A percentile compares a stretch with the other conserved stretches of the same genome.
These are phyloP conservation scores for Pleurotus salmoneostramineus DNA, from an alignment of 768 basidiomycete genomes.

Conservation along the genomic window DNA sequence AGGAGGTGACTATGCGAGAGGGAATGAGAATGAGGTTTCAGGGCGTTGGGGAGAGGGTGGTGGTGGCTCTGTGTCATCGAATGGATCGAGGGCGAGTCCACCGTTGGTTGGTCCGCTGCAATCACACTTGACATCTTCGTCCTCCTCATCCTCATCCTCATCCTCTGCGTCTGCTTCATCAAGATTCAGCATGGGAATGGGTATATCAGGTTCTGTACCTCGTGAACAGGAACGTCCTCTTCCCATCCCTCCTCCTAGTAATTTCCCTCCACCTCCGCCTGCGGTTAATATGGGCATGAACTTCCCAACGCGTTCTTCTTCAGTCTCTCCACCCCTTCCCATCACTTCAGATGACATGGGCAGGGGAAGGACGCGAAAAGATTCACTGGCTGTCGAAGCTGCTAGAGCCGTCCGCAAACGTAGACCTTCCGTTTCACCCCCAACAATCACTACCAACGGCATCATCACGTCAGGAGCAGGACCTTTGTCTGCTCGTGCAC, in stretches of 20 bases:
- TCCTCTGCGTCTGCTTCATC: no score
- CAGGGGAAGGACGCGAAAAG: constrained; percentile 7
- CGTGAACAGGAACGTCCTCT: constrained; percentile 6
- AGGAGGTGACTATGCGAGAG: no score
- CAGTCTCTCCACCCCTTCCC: neutral
- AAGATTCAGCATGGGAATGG: no score
- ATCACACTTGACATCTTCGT: no score
- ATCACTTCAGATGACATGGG: neutral
- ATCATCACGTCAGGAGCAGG: neutral
- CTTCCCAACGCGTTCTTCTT: neutral
- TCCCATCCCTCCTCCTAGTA: constrained; percentile 6
- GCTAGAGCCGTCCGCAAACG: neutral
- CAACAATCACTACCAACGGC: neutral
- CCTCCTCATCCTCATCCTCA: no score
- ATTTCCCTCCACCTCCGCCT: neutral
- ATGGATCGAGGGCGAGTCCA: no score
- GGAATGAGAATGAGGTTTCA: no score
- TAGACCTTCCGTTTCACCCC: neutral
- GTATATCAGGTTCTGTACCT: neutral
- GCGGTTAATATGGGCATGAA: neutral
- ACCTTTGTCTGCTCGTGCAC: no score
- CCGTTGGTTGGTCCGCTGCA: no score
- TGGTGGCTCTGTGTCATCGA: no score
- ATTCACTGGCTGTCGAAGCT: constrained; percentile 8
- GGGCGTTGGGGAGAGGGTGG: no score